Conservation (phyloP, 225 moss, liverwort and hornwort species). For the Lunularia cruciata region DNA sequence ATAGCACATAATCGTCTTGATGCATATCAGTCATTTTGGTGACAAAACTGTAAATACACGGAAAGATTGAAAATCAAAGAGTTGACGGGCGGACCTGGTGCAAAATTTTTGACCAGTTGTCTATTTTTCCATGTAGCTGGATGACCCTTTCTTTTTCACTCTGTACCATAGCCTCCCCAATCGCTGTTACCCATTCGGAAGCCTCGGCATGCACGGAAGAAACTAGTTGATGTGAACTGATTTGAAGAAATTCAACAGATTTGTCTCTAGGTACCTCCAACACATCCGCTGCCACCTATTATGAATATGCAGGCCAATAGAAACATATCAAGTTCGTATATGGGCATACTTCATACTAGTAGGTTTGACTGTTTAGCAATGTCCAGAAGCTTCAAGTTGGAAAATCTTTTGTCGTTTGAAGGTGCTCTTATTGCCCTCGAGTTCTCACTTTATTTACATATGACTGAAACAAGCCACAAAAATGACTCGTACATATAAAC, state of each 20-base stretch:
- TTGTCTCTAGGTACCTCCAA: slow-evolving; percentile 57
- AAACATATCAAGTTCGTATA: too few relatives aligned
- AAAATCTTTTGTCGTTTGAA: too few relatives aligned
- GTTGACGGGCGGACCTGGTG: slow-evolving; percentile 49
- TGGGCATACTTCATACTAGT: too few relatives aligned
- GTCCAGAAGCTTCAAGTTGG: too few relatives aligned
- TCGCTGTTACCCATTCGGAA: slow-evolving; percentile 57
- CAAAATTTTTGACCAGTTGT: slow-evolving; percentile 52
- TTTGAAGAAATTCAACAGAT: slow-evolving; percentile 66
- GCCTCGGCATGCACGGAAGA: slow-evolving; percentile 60
- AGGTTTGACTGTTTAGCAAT: too few relatives aligned
- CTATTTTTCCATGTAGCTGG: slow-evolving; percentile 49
- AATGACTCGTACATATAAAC: too few relatives aligned
- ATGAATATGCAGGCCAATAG: not conserved
- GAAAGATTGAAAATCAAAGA: too few relatives aligned
- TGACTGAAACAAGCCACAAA: too few relatives aligned
- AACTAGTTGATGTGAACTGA: slow-evolving; percentile 77
- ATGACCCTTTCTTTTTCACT: slow-evolving; percentile 57
- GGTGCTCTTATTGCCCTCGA: too few relatives aligned
- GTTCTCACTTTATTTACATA: too few relatives aligned
- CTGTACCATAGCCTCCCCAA: slow-evolving; percentile 60
- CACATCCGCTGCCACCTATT: slow-evolving; percentile 71
- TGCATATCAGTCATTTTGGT: not conserved
- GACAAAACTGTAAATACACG: not conserved
- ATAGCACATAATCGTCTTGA: not conserved